Evolutionary conservation across 208 protist species (phyloP), one percentile per base, ranked within the genome.

Genomic region (Phytomonas sp.): DNA sequence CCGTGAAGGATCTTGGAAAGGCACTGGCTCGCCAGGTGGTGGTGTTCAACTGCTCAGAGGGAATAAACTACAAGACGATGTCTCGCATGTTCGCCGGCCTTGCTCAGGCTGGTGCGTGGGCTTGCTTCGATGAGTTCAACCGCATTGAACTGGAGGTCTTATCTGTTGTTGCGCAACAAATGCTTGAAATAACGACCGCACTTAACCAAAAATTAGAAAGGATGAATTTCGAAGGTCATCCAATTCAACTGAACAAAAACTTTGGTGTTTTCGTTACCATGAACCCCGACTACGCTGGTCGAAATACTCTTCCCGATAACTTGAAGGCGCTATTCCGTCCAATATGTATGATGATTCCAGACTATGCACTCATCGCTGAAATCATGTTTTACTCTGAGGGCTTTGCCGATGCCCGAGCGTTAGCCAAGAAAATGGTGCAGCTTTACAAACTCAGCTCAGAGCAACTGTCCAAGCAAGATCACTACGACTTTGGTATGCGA

Each of bases 51-150:
- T 98, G 97, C 81, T 97, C 92, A n/a, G 93, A 98, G 60, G 94
- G 97, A 75, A 97, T 98, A 73, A 96, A 98, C 80, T 98, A 98
- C 86, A 94, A 91, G 74, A 97, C 92, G 32, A 97, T 98, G 92
- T 97, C 93, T 46, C 92, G 95, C 72, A 98, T 98, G 90, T 98
- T 98, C 80, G 95, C 97, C 61, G 97, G 97, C 17, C 80, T 98
- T 13, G 94, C 95, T 9, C 94, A 97, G 72, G 91, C 96, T 28
- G 94, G 95, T 68, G 91, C 95, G 70, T 99, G 94, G 95, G 95
- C 95, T 28, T 98, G 96, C 81, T 98, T 99, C 72, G 97, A 99
- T 71, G 97, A 99, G 83, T 99, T 99, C 86, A 99, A 99, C 78
- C 87, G 97, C 72, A 98, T 98, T 65, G 92, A 96, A 75, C 82